A percentile compares a stretch with the other conserved stretches of the same genome.
phyloP scores from a whole-genome alignment of 331 rosid genomes.

The Dryas integrifolia region DNA sequence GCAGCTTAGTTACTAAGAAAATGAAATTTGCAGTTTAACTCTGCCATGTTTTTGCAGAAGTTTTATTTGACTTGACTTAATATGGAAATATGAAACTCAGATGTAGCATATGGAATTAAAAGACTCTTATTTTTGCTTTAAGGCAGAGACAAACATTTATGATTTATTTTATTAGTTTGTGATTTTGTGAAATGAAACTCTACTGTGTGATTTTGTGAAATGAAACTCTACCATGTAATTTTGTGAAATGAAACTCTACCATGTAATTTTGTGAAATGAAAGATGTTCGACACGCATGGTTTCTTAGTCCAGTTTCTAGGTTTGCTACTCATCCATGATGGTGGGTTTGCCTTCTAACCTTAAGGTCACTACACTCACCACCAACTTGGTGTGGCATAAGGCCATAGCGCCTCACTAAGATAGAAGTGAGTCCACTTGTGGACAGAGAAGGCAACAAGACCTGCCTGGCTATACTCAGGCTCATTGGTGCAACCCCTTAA shows the following conservation, averaged over 20 bases:
- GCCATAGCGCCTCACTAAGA: background rate
- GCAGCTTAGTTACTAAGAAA: background rate
- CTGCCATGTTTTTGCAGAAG: background rate
- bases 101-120: conserved; percentile 9
- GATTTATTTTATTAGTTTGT: background rate
- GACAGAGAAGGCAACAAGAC: background rate
- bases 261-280: background rate
- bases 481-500: background rate
- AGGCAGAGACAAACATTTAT: background rate
- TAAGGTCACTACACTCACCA: too few species aligned
- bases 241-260: background rate
- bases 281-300: background rate
- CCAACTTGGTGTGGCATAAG: background rate
- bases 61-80: background rate
- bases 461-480: background rate
- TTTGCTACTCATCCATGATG: background rate
- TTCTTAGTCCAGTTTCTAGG: background rate
- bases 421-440: background rate
- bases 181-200: background rate
- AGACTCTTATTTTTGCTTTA: background rate
- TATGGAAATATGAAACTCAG: conserved; percentile 5
- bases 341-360: background rate
- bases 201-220: background rate
- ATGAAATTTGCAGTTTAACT: background rate
- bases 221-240: background rate